A percentile compares a stretch with the other conserved stretches of the same genome.
Evolutionary conservation across 2,329 filamentous ascomycete species (phyloP).

Genomic region (Leptosphaerulina australis): DNA sequence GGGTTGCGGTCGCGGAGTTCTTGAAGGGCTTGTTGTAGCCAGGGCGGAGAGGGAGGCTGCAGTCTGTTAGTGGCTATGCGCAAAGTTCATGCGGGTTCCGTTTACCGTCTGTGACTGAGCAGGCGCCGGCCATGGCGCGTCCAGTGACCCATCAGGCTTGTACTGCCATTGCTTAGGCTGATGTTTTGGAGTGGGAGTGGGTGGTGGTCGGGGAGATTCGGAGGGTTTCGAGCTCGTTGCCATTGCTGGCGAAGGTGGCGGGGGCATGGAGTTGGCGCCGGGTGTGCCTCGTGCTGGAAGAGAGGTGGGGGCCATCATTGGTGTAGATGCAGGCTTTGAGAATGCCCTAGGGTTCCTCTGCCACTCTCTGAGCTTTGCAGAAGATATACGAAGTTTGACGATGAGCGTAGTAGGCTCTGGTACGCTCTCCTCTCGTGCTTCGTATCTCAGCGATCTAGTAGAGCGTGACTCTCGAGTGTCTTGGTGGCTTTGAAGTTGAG

Average conservation of each 20-base stretch:
- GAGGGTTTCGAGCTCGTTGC: constrained; percentile 44
- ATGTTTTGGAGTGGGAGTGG: constrained; percentile 47
- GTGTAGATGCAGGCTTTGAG: constrained; percentile 51
- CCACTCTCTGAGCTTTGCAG: constrained; percentile 72
- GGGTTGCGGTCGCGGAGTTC: constrained; percentile 73
- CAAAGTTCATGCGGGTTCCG: neutral
- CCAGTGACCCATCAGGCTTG: constrained; percentile 63
- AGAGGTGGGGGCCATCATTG: constrained; percentile 53
- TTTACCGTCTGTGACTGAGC: constrained; percentile 69
- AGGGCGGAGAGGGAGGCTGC: constrained; percentile 83
- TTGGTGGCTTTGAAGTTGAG: constrained; percentile 63
- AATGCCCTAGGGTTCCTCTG: constrained; percentile 61
- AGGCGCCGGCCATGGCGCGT: constrained; percentile 65
- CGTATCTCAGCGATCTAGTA: constrained; percentile 64
- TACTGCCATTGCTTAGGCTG: constrained; percentile 45
- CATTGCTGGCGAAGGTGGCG: constrained; percentile 55
- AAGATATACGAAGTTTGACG: constrained; percentile 75
- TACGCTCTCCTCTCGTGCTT: constrained; percentile 77
- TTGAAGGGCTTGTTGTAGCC: constrained; percentile 78
- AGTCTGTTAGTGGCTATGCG: constrained; percentile 23
- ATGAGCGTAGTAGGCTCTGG: constrained; percentile 67
- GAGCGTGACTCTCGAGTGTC: constrained; percentile 79
- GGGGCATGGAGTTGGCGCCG: constrained; percentile 62
- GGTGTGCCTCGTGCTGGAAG: constrained; percentile 59
- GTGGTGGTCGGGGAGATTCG: constrained; percentile 37